Evolutionary conservation across 2,329 filamentous ascomycete species (phyloP).

Genomic region (Mariannaea sp.): DNA sequence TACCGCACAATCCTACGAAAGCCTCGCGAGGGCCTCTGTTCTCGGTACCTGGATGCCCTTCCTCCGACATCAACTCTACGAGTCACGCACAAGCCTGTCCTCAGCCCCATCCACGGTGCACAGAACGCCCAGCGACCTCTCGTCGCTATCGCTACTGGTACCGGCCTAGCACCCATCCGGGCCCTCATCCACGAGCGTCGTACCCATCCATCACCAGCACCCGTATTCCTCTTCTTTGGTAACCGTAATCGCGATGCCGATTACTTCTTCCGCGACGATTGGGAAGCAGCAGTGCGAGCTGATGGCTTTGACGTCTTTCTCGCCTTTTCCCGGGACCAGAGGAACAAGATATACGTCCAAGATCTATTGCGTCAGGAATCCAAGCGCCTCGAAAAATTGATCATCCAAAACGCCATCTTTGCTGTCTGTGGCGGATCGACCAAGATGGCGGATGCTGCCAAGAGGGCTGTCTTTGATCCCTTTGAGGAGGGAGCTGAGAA

Average conservation of each 20-base stretch:
- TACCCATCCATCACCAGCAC: conserved; percentile 37
- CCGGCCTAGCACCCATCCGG: conserved; percentile 83
- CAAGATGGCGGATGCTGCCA: conserved; percentile 62
- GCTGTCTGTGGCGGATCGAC: conserved; percentile 62
- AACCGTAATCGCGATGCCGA: conserved; percentile 76
- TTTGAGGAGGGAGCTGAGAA: conserved; percentile 46
- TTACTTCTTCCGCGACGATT: conserved; percentile 82
- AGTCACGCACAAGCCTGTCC: conserved; percentile 61
- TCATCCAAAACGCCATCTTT: conserved; percentile 52
- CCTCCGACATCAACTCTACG: conserved; percentile 60
- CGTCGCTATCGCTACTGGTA: conserved; percentile 82
- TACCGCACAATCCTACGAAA: conserved; percentile 87
- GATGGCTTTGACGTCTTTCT: conserved; percentile 44
- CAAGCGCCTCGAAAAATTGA: conserved; percentile 37
- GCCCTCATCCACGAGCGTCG: conserved; percentile 78
- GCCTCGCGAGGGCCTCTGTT: conserved; percentile 85
- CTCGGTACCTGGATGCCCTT: conserved; percentile 77
- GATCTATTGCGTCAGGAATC: conserved; percentile 55
- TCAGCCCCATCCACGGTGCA: conserved; percentile 48
- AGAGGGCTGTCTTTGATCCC: conserved; percentile 55
- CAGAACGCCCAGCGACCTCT: conserved; percentile 57
- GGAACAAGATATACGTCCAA: conserved; percentile 61
- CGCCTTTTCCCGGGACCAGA: conserved; percentile 55
- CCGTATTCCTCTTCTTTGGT: conserved; percentile 77
- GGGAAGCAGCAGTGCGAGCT: conserved; percentile 50